Base-by-base conservation (phyloP, 2,329 filamentous ascomycete genomes). In the Paramyrothecium sp. region DNA sequence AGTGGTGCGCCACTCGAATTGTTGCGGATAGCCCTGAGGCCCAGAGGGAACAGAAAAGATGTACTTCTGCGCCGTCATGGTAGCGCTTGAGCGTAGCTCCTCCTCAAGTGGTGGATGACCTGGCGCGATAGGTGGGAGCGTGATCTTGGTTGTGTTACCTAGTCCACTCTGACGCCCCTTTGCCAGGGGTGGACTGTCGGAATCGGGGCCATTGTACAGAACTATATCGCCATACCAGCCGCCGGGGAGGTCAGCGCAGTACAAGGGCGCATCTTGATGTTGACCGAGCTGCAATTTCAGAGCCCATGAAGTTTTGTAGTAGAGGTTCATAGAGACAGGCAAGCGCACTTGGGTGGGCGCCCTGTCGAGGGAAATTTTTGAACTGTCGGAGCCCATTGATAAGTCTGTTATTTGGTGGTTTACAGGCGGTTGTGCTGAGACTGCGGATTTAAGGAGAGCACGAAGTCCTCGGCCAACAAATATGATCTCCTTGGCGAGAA, bases 1-100 rank as follows among this genome's bases (percentile, higher is more conserved):
- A 57, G 71, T 73, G 58, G 72, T 67, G 3, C 76, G 73, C 78
- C 78, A 81, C 67, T 79, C 73, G 60, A 77, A 80, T 19, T 59
- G 51, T 62, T 79, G 77, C 21, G 55, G 61, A 62, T 50, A 65
- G 56, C 34, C 69, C 65, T 30, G 74, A 67, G 55, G 75, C 70
- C 54, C 38, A 21, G 26, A 22, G 26, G 16, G n/a, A 7, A 77
- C 67, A 41, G 59, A 50, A 57, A 79, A 76, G n/a, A 56, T 53
- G 53, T 71, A 74, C 3, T 56, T 61, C 13, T 59, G 60, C 2
- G 55, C 53, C n/a, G 63, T 59, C 23, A 58, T 54, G 51, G 50
- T 53, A 12, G 55, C 52, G 17, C 55, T 58, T 20, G 53, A 48
- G 46, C 58, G 50, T 8, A 65, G 38, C 41, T 61, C 51, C 49